These are phyloP conservation scores for Pseudophaeomoniella oleicola DNA, from an alignment of 2,329 filamentous ascomycete species.

Conservation along the genomic window DNA sequence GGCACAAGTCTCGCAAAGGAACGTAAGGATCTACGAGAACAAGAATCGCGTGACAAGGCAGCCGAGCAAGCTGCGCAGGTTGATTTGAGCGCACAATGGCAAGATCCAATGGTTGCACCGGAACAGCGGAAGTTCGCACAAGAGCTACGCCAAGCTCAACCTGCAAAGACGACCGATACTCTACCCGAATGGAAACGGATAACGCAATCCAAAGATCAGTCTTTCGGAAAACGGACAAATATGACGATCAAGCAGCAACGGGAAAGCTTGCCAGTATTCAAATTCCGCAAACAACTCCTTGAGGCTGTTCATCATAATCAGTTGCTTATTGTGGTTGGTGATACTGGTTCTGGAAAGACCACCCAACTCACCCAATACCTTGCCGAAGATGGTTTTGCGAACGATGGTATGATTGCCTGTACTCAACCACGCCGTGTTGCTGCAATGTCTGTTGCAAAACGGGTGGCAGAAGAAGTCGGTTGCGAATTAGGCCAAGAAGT, in stretches of 20 bases:
- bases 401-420: slow-evolving; percentile 80
- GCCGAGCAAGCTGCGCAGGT: slow-evolving; percentile 64
- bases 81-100: slow-evolving; percentile 82
- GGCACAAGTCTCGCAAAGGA: slow-evolving; percentile 82
- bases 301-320: slow-evolving; percentile 80
- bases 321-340: slow-evolving; percentile 87
- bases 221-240: slow-evolving; percentile 71
- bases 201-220: slow-evolving; percentile 63
- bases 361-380: slow-evolving; percentile 95
- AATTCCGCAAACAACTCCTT: slow-evolving; percentile 75
- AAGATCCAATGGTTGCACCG: slow-evolving; percentile 84
- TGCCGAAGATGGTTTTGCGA: slow-evolving; percentile 86
- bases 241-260: slow-evolving; percentile 93
- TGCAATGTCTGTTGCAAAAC: slow-evolving; percentile 96
- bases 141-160: slow-evolving; percentile 53
- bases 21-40: slow-evolving; percentile 71
- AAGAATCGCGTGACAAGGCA: slow-evolving; percentile 66
- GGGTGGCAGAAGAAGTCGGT: slow-evolving; percentile 90
- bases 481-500: slow-evolving; percentile 84
- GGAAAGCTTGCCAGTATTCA: slow-evolving; percentile 76
- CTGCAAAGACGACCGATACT: slow-evolving; percentile 45
- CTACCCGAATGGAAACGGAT: slow-evolving; percentile 89
- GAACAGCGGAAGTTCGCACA: slow-evolving; percentile 79
- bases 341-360: slow-evolving; percentile 94
- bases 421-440: slow-evolving; percentile 93